Conservation (phyloP, 345 rosid species). For the Citrus hindsii region DNA sequence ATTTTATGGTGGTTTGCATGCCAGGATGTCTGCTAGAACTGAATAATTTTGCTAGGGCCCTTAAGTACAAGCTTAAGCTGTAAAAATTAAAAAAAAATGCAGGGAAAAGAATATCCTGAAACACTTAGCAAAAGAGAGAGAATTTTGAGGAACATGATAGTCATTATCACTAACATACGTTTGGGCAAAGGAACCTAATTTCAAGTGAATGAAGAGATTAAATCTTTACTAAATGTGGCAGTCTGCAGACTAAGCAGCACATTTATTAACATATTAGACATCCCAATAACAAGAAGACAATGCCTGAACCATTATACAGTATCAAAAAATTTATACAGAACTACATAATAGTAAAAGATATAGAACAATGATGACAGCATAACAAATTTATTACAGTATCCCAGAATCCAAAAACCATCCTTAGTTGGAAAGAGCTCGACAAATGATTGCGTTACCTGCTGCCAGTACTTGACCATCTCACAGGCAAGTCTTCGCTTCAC, state of each 20-base stretch:
- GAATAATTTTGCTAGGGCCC: not conserved
- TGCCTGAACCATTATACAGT: not conserved
- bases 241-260: not conserved
- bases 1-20: not conserved
- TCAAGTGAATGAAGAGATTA: not conserved
- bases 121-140: not conserved
- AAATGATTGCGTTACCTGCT: constrained; percentile 58
- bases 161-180: not conserved
- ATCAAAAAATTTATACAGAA: not conserved
- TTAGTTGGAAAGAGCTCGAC: not conserved
- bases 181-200: not conserved
- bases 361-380: not conserved
- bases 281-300: not conserved
- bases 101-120: not conserved
- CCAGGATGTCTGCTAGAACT: not conserved
- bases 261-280: not conserved
- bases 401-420: not conserved
- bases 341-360: not conserved
- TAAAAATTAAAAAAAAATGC: not conserved
- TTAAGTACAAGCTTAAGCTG: not conserved
- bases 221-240: not conserved
- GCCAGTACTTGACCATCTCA: constrained; percentile 99
- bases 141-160: not conserved
- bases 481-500: constrained; percentile 99
- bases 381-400: not conserved